phyloP scores from a whole-genome alignment of 2,329 filamentous ascomycete genomes.

The Neonectria coccinea region DNA sequence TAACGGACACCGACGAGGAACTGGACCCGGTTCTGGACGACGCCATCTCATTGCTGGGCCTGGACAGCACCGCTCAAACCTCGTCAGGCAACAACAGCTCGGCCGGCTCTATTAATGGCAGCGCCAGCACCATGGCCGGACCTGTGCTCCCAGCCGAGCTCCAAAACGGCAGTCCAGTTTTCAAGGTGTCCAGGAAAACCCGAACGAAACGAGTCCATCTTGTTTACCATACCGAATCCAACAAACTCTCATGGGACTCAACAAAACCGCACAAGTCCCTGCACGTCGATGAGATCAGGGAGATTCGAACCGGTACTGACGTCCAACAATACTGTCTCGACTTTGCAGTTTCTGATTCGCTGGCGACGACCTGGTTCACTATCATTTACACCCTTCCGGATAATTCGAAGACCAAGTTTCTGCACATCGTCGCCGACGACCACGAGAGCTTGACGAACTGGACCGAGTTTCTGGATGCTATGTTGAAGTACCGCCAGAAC shows the following conservation, averaged over 20 bases:
- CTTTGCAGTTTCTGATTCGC: slow-evolving; percentile 74
- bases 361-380: slow-evolving; percentile 84
- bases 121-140: slow-evolving; percentile 63
- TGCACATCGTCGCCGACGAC: slow-evolving; percentile 87
- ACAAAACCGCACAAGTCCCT: slow-evolving; percentile 83
- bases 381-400: slow-evolving; percentile 87
- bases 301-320: slow-evolving; percentile 85
- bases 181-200: slow-evolving; percentile 87
- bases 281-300: slow-evolving; percentile 94
- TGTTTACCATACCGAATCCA: slow-evolving; percentile 83
- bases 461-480: slow-evolving; percentile 85
- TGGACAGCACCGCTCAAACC: slow-evolving; percentile 59
- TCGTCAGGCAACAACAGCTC: slow-evolving; percentile 63
- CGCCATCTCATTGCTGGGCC: slow-evolving; percentile 51
- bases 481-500: slow-evolving; percentile 87
- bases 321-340: slow-evolving; percentile 91
- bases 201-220: slow-evolving; percentile 77
- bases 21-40: slow-evolving; percentile 55
- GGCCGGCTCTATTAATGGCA: slow-evolving; percentile 59
- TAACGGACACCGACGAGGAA: slow-evolving; percentile 64
- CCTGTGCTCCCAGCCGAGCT: slow-evolving; percentile 83
- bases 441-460: slow-evolving; percentile 79
- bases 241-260: slow-evolving; percentile 89
- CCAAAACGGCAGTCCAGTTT: slow-evolving; percentile 80
- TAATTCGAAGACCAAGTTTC: slow-evolving; percentile 83